Evolutionary conservation across 73 alveolate genomes (phyloP), one percentile per base, ranked within the genome.

Genomic region (Effrenium voratum): DNA sequence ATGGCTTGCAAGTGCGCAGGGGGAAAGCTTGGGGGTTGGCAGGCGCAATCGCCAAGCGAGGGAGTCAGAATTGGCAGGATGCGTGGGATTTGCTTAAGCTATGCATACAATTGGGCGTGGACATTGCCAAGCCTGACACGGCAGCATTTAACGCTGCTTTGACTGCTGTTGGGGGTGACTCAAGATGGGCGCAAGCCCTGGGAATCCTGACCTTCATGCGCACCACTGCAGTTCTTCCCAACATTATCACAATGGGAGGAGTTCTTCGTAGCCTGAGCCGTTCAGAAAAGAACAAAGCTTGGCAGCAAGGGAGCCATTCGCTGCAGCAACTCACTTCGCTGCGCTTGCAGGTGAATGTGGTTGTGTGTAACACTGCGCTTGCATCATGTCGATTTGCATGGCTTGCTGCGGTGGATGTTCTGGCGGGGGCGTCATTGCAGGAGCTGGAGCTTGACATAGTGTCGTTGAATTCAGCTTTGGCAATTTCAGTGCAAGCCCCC

Each of bases 21-120:
- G 87, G 87, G 34, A 90, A 70, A 76, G 30, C 45, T 13, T 90
- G 97, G 97, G 76, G 97, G 45, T 45, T 90, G 97, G 97, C 97
- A 24, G 87, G 87, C 24, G 97, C 87, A 26, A 66, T 90, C 76
- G 43, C 47, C 34, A 41, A 44, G 46, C 97, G 97, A 75, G 32
- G 34, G 15, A 50, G 77, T n/a, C 50, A 32, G 30, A 63, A 90
- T 34, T 90, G 97, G 97, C 43, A 43, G 47, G 75, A 26, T 15
- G 97, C 97, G 1, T 38, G 44, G 59, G 52, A 90, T 0, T 75
- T 90, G n/a, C 75, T 90, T 75, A 60, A 66, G 85, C 16, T 12
- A 68, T 57, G 66, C 47, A 19, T 60, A 34, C 41, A 63, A 38
- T 41, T 43, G 82, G 60, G 28, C 87, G 45, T 24, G 55, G 34